Evolutionary conservation across 2,329 filamentous ascomycete genomes (phyloP), one percentile per base, ranked within the genome.

Genomic region (Penicillium rolfsii): DNA sequence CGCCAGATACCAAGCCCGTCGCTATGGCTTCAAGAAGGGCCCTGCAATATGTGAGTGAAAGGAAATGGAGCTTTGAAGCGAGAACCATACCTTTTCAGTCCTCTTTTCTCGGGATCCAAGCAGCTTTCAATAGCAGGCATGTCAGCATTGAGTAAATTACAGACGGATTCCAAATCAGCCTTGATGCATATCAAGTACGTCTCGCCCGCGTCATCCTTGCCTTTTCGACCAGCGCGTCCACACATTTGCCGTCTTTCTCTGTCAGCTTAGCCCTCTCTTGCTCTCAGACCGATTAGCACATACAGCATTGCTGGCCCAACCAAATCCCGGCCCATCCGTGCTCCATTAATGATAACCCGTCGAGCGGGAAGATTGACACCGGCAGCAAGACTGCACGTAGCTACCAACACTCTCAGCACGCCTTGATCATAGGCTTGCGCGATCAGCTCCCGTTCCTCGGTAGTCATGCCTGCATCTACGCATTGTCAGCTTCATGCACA

Each of bases 371-470:
- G 78, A 74, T 93, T 93, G 60, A 93, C 91, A n/a, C 90, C 90
- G 14, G 90, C 90, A n/a, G 90, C 90, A 59, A 93, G 82, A 71
- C 89, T 91, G 69, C 89, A 92, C 1, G 90, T 93, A 40, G 90
- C 90, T 16, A 91, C 86, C 55, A 91, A 87, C 0, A 91, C 85
- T 66, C 89, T 88, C 19, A 93, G 72, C 5, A 84, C 79, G 0
- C 90, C 89, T 41, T 79, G 74, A 70, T 93, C 90, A 65, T 91
- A 93, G 12, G 89, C 89, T 38, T 82, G 83, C 2, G 89, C 87
- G 57, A 93, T 83, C 7, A 92, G 77, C 52, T 91, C 89, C 52
- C 90, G 83, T 72, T 93, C 90, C 75, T 93, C 90, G 0, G 84
- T 87, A 0, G 90, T 93, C 68, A 93, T 81, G 16, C 76, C 77